Conservation (phyloP, 176 grass and related monocot species). For the Pontederia paniculata region DNA sequence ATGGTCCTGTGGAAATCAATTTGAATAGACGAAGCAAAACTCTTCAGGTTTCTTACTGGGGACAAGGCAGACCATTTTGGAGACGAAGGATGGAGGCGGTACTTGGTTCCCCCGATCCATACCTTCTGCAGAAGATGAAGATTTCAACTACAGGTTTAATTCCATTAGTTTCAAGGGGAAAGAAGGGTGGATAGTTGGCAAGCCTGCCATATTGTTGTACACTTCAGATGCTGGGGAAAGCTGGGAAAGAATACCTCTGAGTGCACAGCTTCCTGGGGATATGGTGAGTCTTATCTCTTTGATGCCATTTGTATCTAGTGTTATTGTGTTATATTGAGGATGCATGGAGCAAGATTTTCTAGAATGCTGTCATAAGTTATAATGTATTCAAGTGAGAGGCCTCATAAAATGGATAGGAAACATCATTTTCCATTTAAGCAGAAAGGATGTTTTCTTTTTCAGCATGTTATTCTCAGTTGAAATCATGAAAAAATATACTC, state of each 20-base stretch:
- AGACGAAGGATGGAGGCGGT: slow-evolving; percentile 78
- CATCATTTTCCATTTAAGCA: too few species aligned
- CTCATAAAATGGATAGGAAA: too few species aligned
- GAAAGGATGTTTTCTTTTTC: neutral
- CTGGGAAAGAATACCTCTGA: slow-evolving; percentile 95
- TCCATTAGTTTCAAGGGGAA: slow-evolving; percentile 88
- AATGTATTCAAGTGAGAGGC: too few species aligned
- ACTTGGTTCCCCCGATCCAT: slow-evolving; percentile 78
- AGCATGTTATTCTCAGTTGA: neutral
- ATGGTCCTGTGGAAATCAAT: neutral
- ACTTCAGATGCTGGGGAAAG: slow-evolving; percentile 73
- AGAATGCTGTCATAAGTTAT: too few species aligned
- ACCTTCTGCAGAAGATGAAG: slow-evolving; percentile 82
- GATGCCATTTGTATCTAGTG: neutral
- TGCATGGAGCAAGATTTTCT: too few species aligned
- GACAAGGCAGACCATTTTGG: slow-evolving; percentile 74
- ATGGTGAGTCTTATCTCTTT: slow-evolving; percentile 38
- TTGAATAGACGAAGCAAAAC: too few species aligned
- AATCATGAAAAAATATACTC: neutral
- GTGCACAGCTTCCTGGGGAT: slow-evolving; percentile 81
- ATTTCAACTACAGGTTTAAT: slow-evolving; percentile 98
- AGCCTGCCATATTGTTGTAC: slow-evolving; percentile 81
- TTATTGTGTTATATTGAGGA: neutral
- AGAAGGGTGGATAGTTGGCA: slow-evolving; percentile 94
- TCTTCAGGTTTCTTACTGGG: slow-evolving; percentile 78